A percentile compares a stretch with the other conserved stretches of the same genome.
These are phyloP conservation scores for Metschnikowia noctiluminum DNA, from an alignment of 805 yeast genomes.

Conservation along the genomic window DNA sequence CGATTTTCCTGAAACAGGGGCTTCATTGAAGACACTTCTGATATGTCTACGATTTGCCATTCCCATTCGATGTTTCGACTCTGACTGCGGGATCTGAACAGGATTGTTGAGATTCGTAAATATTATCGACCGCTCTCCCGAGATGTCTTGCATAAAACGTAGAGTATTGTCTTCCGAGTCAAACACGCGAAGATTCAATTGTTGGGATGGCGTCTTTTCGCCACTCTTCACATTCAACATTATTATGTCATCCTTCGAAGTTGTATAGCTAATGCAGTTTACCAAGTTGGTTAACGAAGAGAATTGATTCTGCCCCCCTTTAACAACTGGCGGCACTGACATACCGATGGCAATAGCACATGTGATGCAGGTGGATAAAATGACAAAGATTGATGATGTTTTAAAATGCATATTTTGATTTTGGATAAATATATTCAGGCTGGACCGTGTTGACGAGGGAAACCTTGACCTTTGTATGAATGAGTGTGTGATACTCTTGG, in stretches of 20 bases:
- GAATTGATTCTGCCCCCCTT: conserved; percentile 27
- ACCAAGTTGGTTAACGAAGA: conserved; percentile 29
- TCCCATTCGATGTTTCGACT: conserved; percentile 7
- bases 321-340: conserved; percentile 31
- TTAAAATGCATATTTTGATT: neutral
- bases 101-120: conserved; percentile 37
- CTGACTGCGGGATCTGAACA: conserved; percentile 15
- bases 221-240: conserved; percentile 32
- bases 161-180: conserved; percentile 36
- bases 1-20: conserved; percentile 24
- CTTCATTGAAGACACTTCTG: conserved; percentile 15
- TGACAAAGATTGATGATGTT: neutral
- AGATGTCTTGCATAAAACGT: conserved; percentile 30
- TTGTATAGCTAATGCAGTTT: conserved; percentile 36
- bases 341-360: conserved; percentile 28
- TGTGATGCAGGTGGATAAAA: neutral
- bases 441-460: neutral
- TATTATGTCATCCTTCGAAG: conserved; percentile 36
- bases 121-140: conserved; percentile 30
- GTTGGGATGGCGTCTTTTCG: conserved; percentile 30
- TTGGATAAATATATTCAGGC: too few relatives aligned
- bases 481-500: too few relatives aligned
- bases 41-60: conserved; percentile 8
- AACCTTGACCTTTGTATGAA: neutral
- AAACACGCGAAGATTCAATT: conserved; percentile 33